phyloP scores from a whole-genome alignment of 2,329 filamentous ascomycete genomes.

The Neofusicoccum cordaticola region DNA sequence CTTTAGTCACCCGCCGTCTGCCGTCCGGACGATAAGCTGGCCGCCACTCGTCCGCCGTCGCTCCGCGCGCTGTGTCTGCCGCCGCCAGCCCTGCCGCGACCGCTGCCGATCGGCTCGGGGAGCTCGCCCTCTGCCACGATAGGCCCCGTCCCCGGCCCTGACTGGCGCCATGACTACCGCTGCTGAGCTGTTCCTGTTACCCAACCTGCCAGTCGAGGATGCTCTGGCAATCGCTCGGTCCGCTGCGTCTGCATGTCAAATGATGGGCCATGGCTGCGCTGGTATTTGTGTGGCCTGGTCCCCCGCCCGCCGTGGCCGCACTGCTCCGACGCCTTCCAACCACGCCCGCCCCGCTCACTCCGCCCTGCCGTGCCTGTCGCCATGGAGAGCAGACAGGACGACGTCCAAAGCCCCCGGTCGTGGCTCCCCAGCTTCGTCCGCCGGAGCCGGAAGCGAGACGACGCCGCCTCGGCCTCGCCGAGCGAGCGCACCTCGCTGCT shows the following conservation, averaged over 20 bases:
- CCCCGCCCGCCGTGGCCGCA: background rate
- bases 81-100: background rate
- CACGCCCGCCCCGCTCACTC: background rate
- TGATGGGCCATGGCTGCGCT: background rate
- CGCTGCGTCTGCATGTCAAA: background rate
- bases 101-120: background rate
- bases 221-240: background rate
- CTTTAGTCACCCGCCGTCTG: slow-evolving; percentile 31
- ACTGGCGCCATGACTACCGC: slow-evolving; percentile 11
- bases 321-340: background rate
- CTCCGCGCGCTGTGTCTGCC: background rate
- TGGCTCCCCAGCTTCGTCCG: slow-evolving; percentile 31
- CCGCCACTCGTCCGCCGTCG: slow-evolving; percentile 13
- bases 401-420: slow-evolving; percentile 16
- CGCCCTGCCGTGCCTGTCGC: background rate
- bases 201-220: background rate
- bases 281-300: background rate
- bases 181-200: background rate
- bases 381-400: slow-evolving; percentile 18
- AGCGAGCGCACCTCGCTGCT: slow-evolving; percentile 46
- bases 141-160: background rate
- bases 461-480: slow-evolving; percentile 17
- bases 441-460: slow-evolving; percentile 19
- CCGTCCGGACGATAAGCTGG: slow-evolving; percentile 34
- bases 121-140: background rate